These are phyloP conservation scores for Ilex asprella DNA, from an alignment of 257 asterid genomes.

Conservation along the genomic window DNA sequence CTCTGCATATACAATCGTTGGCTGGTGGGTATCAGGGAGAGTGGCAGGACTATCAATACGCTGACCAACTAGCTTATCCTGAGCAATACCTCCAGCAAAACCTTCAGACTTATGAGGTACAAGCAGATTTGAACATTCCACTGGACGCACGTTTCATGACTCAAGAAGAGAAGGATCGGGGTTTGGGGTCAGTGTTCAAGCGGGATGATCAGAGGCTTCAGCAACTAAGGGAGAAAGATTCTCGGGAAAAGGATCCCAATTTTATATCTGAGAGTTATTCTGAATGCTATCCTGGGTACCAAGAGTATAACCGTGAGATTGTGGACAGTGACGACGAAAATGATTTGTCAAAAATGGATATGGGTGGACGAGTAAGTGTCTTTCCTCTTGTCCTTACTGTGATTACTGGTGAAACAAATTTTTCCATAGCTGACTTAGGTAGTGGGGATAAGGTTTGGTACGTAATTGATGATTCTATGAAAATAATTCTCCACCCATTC, in stretches of 20 bases:
- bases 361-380: slow-evolving; percentile 92
- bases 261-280: slow-evolving; percentile 97
- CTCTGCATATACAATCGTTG: slow-evolving; percentile 67
- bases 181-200: slow-evolving; percentile 96
- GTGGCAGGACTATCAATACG: slow-evolving; percentile 90
- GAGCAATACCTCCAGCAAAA: slow-evolving; percentile 90
- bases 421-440: too few species aligned
- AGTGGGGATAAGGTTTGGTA: too few species aligned
- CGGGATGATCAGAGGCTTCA: slow-evolving; percentile 92
- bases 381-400: neutral
- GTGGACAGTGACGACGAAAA: slow-evolving; percentile 95
- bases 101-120: slow-evolving; percentile 63
- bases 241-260: slow-evolving; percentile 97
- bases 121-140: slow-evolving; percentile 35
- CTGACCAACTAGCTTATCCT: slow-evolving; percentile 81
- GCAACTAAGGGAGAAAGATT: slow-evolving; percentile 91
- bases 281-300: slow-evolving; percentile 98
- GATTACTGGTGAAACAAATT: neutral
- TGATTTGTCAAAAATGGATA: slow-evolving; percentile 96
- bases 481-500: too few species aligned
- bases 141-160: slow-evolving; percentile 87
- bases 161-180: slow-evolving; percentile 99
- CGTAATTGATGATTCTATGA: too few species aligned
- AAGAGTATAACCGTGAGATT: slow-evolving; percentile 89
- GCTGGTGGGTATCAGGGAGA: slow-evolving; percentile 75